Evolutionary conservation across 228 moss, liverwort and hornwort genomes (phyloP).

Genomic region (Sphagnum fallax): DNA sequence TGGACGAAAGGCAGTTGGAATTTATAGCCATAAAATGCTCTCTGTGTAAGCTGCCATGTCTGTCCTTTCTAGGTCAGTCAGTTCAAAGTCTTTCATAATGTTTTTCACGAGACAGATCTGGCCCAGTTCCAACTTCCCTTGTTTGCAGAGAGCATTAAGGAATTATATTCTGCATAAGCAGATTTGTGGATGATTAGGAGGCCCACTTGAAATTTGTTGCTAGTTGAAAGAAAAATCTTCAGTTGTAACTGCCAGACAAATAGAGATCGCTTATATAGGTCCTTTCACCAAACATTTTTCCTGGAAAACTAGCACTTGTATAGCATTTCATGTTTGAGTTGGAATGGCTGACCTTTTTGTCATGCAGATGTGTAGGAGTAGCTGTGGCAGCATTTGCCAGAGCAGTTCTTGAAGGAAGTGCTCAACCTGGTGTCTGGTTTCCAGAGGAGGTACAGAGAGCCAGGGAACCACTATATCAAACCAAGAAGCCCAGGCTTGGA

Average conservation of each 20-base stretch:
- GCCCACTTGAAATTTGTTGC: not conserved
- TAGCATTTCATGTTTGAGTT: no score
- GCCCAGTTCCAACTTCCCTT: no score
- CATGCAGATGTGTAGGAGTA: constrained; percentile 54
- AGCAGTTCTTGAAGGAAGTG: constrained; percentile 70
- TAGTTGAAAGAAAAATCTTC: not conserved
- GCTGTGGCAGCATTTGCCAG: constrained; percentile 73
- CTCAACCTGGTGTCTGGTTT: constrained; percentile 87
- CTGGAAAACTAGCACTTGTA: no score
- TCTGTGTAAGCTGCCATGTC: constrained; percentile 51
- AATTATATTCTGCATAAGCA: no score
- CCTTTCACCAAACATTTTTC: no score
- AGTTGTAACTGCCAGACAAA: not conserved
- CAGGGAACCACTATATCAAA: not conserved
- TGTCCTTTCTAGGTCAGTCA: not conserved
- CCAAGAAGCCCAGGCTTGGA: not conserved
- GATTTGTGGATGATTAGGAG: no score
- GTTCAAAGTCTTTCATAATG: no score
- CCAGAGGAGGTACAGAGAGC: constrained; percentile 60
- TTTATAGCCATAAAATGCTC: constrained; percentile 69
- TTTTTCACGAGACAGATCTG: no score
- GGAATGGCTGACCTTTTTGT: not conserved
- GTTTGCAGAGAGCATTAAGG: no score
- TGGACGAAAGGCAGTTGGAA: constrained; percentile 58
- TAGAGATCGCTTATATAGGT: not conserved